Conservation (phyloP, 495 filamentous ascomycete species). For the Penicillium ucsense region DNA sequence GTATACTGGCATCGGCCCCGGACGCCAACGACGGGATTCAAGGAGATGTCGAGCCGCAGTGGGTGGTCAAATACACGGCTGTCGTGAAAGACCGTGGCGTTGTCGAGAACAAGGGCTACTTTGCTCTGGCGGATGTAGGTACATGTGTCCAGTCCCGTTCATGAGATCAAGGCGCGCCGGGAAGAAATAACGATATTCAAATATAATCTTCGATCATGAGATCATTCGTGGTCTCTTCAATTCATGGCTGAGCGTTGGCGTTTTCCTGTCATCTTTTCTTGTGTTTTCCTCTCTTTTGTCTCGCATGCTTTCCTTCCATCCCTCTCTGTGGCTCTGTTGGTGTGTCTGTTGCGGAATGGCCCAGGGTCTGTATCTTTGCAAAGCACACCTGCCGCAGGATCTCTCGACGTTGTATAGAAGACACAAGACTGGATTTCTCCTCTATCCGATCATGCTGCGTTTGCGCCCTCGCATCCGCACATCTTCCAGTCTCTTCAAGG, state of each 20-base stretch:
- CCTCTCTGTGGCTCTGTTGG: too few species aligned
- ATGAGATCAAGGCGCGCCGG: constrained; percentile 1
- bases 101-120: constrained; percentile 97
- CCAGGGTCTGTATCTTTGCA: constrained; percentile 3
- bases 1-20: constrained; percentile 49
- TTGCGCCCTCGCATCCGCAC: constrained; percentile 95
- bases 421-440: constrained; percentile 3
- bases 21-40: constrained; percentile 42
- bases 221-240: constrained; percentile 5
- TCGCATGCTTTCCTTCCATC: too few species aligned
- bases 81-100: constrained; percentile 95
- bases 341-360: too few species aligned
- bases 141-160: constrained; percentile 26
- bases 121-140: constrained; percentile 67
- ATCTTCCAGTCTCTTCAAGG: constrained; percentile 76
- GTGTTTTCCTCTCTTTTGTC: too few species aligned
- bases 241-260: constrained; percentile 26
- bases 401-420: not conserved
- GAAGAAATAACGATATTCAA: not conserved
- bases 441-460: constrained; percentile 86
- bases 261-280: constrained; percentile 10
- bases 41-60: constrained; percentile 74
- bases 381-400: constrained; percentile 1
- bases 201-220: constrained; percentile 1
- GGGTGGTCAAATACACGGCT: constrained; percentile 97